Percentiles rank a stretch among this genome's conserved stretches.
Conservation (phyloP, 371 early-diverging fungal species). For the Mortierella sp. region DNA sequence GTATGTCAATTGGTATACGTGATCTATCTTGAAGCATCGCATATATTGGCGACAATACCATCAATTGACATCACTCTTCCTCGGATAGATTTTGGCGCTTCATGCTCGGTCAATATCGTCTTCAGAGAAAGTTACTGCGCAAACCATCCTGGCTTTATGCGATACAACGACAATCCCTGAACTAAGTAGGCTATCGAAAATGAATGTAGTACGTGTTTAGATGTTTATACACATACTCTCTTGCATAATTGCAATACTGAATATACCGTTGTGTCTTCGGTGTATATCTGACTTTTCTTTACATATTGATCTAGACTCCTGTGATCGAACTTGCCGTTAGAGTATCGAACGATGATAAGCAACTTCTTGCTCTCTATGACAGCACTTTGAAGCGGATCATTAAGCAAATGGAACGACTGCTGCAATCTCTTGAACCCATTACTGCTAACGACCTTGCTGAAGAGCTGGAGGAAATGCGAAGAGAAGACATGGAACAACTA, state of each 20-base stretch:
- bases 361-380: neutral
- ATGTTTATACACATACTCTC: neutral
- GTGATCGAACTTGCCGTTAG: constrained; percentile 17
- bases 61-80: neutral
- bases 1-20: constrained; percentile 7
- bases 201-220: constrained; percentile 7
- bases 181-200: constrained; percentile 1
- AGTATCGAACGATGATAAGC: constrained; percentile 8
- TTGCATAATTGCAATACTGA: neutral
- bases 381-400: constrained; percentile 15
- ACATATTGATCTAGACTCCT: constrained; percentile 2
- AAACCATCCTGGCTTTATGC: neutral
- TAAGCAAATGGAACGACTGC: neutral
- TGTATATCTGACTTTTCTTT: neutral
- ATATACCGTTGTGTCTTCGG: neutral
- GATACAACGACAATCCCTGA: constrained; percentile 14
- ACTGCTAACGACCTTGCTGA: constrained; percentile 2
- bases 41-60: neutral
- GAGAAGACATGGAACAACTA: neutral
- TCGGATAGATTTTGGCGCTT: constrained; percentile 3
- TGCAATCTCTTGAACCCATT: constrained; percentile 2
- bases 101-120: neutral
- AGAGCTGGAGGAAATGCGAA: neutral
- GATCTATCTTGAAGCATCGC: neutral
- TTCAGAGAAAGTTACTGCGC: neutral